Base-by-base conservation (phyloP, 1,284 basidiomycete genomes). In the Cyathus olla region DNA sequence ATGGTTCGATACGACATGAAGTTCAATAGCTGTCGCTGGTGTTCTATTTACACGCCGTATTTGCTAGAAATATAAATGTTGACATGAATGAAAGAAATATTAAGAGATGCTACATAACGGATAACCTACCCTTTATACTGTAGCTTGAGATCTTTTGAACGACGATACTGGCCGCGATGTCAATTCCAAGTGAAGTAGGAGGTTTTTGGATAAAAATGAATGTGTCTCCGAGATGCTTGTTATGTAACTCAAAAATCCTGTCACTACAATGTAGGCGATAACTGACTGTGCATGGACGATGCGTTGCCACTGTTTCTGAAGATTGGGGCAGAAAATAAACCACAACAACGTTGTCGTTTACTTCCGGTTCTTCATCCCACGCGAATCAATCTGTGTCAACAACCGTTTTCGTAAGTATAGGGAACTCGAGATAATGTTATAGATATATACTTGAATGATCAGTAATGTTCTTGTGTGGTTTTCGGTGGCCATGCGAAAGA, bases 1-100 rank as follows among this genome's bases (percentile, higher is more conserved):
- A 24, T 88, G 79, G 68, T 90, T 90, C 0, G 89, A 90, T 19
- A 90, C 84, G 2, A 91, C 89, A 66, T 90, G 89, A 8, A 90
- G 82, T 65, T 91, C 89, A 26, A 90, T 81, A 4, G 79, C 80
- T 6, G 76, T 74, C 0, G 89, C 82, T 0, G 87, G 83, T 0
- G 83, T 76, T 44, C 84, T 80, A 56, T 85, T 80, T 27, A 90
- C 67, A 48, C 86, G 75, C 3, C 89, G 89, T 19, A 88, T 71
- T 86, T 90, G 88, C 89, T 91, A 53, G 27, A 51, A 28, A 28
- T 28, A 40, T 24, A 4, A 48, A 15, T 8, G 22, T 13, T 47
- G 28, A 22, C 53, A 46, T 11, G 24, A n/a, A n/a, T n/a, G n/a
- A n/a, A n/a, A n/a, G n/a, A n/a, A n/a, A n/a, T n/a, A n/a, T n/a